phyloP scores from a whole-genome alignment of 768 basidiomycete genomes.

The Phanerodontia chrysosporium region DNA sequence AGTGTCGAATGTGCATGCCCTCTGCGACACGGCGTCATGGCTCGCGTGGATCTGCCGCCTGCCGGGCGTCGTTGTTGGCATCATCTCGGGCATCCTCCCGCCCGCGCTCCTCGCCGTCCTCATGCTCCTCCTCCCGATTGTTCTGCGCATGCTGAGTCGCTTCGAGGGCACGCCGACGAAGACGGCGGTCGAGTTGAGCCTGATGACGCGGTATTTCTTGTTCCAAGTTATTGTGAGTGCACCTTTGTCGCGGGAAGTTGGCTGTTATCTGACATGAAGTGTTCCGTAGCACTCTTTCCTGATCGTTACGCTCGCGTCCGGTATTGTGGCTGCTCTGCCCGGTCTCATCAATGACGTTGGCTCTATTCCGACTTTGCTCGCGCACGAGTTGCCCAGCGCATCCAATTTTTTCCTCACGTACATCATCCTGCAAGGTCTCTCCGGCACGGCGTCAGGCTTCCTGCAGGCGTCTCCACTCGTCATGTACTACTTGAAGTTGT shows the following conservation, averaged over 20 bases:
- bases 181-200: conserved; percentile 59
- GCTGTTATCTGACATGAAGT: too few relatives aligned
- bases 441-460: conserved; percentile 76
- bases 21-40: conserved; percentile 60
- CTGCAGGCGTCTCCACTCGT: conserved; percentile 68
- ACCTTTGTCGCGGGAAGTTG: too few relatives aligned
- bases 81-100: conserved; percentile 83
- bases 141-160: conserved; percentile 69
- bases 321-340: conserved; percentile 66
- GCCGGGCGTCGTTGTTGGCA: conserved; percentile 63
- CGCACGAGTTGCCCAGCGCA: conserved; percentile 69
- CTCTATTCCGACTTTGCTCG: conserved; percentile 63
- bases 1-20: conserved; percentile 68
- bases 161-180: conserved; percentile 90
- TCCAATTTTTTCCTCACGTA: conserved; percentile 90
- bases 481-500: conserved; percentile 87
- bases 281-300: conserved; percentile 73
- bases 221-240: conserved; percentile 65
- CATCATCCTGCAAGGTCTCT: conserved; percentile 72
- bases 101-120: conserved; percentile 83
- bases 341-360: conserved; percentile 59
- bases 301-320: conserved; percentile 76
- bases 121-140: conserved; percentile 81
- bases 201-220: conserved; percentile 87
- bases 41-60: conserved; percentile 77